Evolutionary conservation across 2,329 filamentous ascomycete species (phyloP).

Genomic region (Ophiosphaerella narmari): DNA sequence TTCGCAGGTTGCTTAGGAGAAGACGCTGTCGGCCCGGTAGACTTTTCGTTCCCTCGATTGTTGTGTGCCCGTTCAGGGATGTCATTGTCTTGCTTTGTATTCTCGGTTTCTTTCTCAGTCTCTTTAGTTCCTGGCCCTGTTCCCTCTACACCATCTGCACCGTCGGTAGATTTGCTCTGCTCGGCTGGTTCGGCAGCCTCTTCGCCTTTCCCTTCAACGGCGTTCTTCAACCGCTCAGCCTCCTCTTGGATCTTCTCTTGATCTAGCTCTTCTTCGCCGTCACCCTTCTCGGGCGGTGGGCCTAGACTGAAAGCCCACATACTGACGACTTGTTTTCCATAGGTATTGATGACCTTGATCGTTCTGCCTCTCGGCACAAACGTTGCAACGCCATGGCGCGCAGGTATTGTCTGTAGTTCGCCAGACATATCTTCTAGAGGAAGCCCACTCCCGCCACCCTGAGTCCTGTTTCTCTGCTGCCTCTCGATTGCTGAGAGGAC

Average conservation of each 20-base stretch:
- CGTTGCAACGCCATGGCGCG: constrained; percentile 56
- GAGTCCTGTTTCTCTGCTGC: constrained; percentile 26
- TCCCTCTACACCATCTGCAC: not conserved
- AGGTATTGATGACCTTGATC: constrained; percentile 57
- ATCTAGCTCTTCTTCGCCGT: constrained; percentile 27
- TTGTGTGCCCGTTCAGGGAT: constrained; percentile 40
- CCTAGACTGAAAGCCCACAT: constrained; percentile 56
- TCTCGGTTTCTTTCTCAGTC: not conserved
- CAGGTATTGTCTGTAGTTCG: constrained; percentile 53
- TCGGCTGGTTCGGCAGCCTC: constrained; percentile 7
- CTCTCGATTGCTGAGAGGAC: constrained; percentile 41
- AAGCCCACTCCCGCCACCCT: constrained; percentile 13
- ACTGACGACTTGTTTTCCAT: constrained; percentile 56
- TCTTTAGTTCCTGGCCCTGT: not conserved
- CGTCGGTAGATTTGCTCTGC: constrained; percentile 3
- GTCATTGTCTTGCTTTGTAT: constrained; percentile 8
- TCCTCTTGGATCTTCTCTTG: constrained; percentile 34
- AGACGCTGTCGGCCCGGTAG: constrained; percentile 11
- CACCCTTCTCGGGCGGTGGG: constrained; percentile 49
- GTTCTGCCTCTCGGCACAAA: constrained; percentile 55
- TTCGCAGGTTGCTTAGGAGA: constrained; percentile 26
- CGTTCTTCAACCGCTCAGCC: constrained; percentile 27
- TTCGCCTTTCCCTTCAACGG: constrained; percentile 15
- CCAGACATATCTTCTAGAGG: constrained; percentile 43
- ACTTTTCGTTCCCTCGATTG: constrained; percentile 26